A percentile compares a stretch with the other conserved stretches of the same genome.
Evolutionary conservation across 2,329 filamentous ascomycete species (phyloP).

Genomic region (Aspergillus sp.): DNA sequence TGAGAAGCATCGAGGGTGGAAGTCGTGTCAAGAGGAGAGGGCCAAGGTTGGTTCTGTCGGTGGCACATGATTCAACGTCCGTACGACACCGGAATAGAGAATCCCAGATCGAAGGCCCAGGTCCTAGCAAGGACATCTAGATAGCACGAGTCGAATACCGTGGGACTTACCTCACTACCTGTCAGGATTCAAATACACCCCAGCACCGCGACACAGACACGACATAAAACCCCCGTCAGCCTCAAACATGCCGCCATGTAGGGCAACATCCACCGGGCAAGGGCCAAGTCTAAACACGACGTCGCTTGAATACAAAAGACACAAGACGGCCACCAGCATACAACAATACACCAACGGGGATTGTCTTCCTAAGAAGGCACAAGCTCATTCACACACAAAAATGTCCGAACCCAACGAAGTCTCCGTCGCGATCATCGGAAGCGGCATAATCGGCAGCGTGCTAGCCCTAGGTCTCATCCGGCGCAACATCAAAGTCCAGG

Average conservation of each 20-base stretch:
- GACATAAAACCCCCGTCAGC: neutral
- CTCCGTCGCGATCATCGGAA: conserved; percentile 30
- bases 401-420: neutral
- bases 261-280: neutral
- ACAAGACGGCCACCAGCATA: neutral
- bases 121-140: neutral
- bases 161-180: neutral
- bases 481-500: conserved; percentile 19
- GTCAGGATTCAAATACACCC: neutral
- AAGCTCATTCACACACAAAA: neutral
- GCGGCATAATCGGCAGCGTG: conserved; percentile 27
- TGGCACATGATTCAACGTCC: neutral
- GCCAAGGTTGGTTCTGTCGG: neutral
- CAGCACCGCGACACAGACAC: neutral
- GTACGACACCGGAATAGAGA: neutral
- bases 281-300: neutral
- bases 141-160: neutral
- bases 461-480: conserved; percentile 25
- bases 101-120: neutral
- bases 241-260: neutral
- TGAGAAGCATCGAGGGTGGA: neutral
- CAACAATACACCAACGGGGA: neutral
- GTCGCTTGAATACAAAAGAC: conserved; percentile 1
- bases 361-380: neutral
- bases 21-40: neutral